phyloP scores from a whole-genome alignment of 108 stramenopile species.

The Stephanodiscus minutulus region DNA sequence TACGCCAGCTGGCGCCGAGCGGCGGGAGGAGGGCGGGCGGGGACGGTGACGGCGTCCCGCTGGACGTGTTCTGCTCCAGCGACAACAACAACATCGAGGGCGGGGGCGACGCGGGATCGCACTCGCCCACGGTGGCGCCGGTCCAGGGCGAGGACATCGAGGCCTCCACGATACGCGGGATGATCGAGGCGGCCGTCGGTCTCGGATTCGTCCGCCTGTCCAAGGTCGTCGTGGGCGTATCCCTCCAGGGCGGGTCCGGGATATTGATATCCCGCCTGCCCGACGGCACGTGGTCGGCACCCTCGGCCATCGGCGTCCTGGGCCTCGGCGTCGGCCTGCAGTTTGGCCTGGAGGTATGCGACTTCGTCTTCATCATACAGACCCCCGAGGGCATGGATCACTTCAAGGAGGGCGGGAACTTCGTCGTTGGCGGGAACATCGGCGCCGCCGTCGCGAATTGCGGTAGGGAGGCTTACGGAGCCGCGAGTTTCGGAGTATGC shows the following conservation, averaged over 20 bases:
- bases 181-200: slow-evolving; percentile 79
- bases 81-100: slow-evolving; percentile 15
- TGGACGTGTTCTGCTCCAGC: slow-evolving; percentile 2
- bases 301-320: slow-evolving; percentile 81
- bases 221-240: slow-evolving; percentile 85
- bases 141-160: slow-evolving; percentile 54
- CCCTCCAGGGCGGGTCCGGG: slow-evolving; percentile 80
- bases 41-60: slow-evolving; percentile 4
- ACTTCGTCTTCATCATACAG: slow-evolving; percentile 84
- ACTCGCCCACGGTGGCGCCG: slow-evolving; percentile 13
- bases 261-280: slow-evolving; percentile 77
- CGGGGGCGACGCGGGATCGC: slow-evolving; percentile 17
- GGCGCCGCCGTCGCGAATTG: slow-evolving; percentile 77
- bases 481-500: slow-evolving; percentile 69
- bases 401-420: slow-evolving; percentile 74
- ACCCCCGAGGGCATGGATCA: slow-evolving; percentile 82
- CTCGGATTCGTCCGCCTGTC: slow-evolving; percentile 83
- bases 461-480: slow-evolving; percentile 83
- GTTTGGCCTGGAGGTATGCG: slow-evolving; percentile 86
- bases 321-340: slow-evolving; percentile 86
- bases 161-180: slow-evolving; percentile 72
- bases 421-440: slow-evolving; percentile 80
- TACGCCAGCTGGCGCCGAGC: slow-evolving; percentile 59
- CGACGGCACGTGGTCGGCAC: slow-evolving; percentile 90
- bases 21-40: slow-evolving; percentile 28